Conservation (phyloP, 1,284 basidiomycete genomes). For the Stygiomarasmius scandens region DNA sequence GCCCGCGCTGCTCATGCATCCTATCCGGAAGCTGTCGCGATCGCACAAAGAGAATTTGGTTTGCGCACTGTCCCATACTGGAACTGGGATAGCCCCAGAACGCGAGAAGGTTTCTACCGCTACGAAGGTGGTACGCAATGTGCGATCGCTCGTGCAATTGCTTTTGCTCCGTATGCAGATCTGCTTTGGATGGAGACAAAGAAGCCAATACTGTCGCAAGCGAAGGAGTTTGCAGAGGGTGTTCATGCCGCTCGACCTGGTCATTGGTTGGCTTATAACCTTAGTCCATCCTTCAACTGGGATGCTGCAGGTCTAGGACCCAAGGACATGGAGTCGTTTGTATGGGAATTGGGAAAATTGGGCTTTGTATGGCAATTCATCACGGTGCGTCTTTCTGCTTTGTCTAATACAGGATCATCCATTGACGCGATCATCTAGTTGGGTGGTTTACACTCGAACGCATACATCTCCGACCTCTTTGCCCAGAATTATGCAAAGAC, state of each 20-base stretch:
- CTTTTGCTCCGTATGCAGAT: conserved; percentile 93
- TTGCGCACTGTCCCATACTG: conserved; percentile 77
- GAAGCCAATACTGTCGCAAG: conserved; percentile 93
- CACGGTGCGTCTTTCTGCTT: conserved; percentile 61
- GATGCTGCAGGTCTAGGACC: conserved; percentile 87
- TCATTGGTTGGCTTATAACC: conserved; percentile 95
- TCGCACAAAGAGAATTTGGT: conserved; percentile 83
- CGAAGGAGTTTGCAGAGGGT: conserved; percentile 89
- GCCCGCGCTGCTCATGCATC: conserved; percentile 68
- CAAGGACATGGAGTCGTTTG: conserved; percentile 86
- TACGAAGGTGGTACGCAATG: conserved; percentile 97
- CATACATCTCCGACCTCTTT: conserved; percentile 94
- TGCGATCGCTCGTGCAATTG: conserved; percentile 90
- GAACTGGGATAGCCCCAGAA: conserved; percentile 94
- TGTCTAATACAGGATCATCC: background rate
- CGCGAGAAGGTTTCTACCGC: conserved; percentile 94
- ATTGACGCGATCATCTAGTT: conserved; percentile 54
- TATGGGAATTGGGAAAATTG: conserved; percentile 93
- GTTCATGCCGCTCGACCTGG: conserved; percentile 82
- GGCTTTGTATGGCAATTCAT: conserved; percentile 99
- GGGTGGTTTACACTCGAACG: conserved; percentile 95
- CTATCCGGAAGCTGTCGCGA: conserved; percentile 68
- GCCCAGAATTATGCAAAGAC: conserved; percentile 87
- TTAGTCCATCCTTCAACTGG: conserved; percentile 93
- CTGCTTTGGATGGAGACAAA: conserved; percentile 98